Base-by-base conservation (phyloP, 352 stramenopile species). In the Pythium aristosporum region DNA sequence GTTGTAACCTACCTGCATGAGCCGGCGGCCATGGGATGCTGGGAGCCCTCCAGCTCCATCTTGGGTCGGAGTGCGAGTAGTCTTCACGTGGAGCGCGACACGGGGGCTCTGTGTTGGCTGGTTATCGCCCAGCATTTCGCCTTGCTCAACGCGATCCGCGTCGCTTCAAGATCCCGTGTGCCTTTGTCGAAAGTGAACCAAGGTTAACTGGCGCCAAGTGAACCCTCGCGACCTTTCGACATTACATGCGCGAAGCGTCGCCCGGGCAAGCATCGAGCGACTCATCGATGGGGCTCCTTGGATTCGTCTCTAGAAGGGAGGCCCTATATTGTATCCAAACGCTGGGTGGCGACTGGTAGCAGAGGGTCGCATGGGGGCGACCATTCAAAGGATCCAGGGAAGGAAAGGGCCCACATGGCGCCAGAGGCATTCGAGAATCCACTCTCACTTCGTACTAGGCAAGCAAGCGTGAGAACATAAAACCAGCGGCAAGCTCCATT, bases 1-100 rank as follows among this genome's bases (percentile, higher is more conserved):
- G 25, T 30, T 30, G 37, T 16, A 42, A 3, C 15, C 23, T 42
- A 61, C 54, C 39, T 61, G 54, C 54, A 61, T 61, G 23, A 61
- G 30, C 25, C 41, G 37, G 0, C 54, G 54, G 8, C 54, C 54
- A 16, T 51, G 54, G 30, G 39, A 58, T 7, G 51, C 34, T 9
- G 51, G 51, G 9, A 48, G 16, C 11, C 50, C 50, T 16, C 13
- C 50, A 34, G 6, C 34, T 30, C 44, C 44, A 50, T 50, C 20
- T 5, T 32, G 5, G n/a, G 16, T 15, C 37, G 36, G 34, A 44
- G 4, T 34, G 8, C 47, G 30, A 10, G 3, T 18, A 5, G 34
- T 34, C 51, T 58, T 58, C 18, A 58, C 9, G 36, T 48, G 51
- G 51, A 47, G 32, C 18, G 36, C 34, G 0, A 20, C 51, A 20